phyloP scores from a whole-genome alignment of 345 rosid genomes.

The Linum lewisii region DNA sequence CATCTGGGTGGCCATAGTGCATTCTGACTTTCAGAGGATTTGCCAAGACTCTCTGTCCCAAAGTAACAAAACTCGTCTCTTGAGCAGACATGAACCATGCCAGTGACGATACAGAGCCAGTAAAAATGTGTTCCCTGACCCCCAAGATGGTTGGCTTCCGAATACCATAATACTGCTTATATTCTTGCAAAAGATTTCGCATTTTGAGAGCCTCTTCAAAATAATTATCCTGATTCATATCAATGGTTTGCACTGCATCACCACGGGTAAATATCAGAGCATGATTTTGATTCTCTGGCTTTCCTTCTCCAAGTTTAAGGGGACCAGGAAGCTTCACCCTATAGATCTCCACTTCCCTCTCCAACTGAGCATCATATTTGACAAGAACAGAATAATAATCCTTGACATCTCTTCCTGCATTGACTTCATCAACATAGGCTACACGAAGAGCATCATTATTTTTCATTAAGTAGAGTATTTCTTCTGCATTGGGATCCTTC shows the following conservation, averaged over 20 bases:
- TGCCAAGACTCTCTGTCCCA: conserved; percentile 89
- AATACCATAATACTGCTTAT: conserved; percentile 48
- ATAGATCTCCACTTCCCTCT: conserved; percentile 78
- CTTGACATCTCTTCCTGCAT: conserved; percentile 39
- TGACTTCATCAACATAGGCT: conserved; percentile 78
- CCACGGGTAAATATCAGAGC: conserved; percentile 92
- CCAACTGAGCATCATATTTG: conserved; percentile 60
- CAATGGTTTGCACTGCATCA: conserved; percentile 88
- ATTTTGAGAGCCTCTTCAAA: conserved; percentile 91
- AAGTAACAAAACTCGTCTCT: conserved; percentile 79
- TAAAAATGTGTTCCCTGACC: conserved; percentile 81
- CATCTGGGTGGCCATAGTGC: conserved; percentile 97
- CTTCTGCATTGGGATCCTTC: conserved; percentile 68
- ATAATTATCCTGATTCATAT: conserved; percentile 93
- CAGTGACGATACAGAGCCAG: conserved; percentile 89
- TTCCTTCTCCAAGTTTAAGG: conserved; percentile 85
- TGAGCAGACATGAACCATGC: conserved; percentile 95
- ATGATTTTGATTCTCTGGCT: conserved; percentile 96
- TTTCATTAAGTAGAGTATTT: conserved; percentile 62
- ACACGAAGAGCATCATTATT: conserved; percentile 77
- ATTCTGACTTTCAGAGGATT: conserved; percentile 81
- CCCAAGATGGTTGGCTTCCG: conserved; percentile 85
- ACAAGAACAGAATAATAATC: conserved; percentile 79
- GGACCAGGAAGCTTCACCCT: conserved; percentile 85
- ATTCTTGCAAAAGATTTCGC: conserved; percentile 89